A percentile compares a stretch with the other conserved stretches of the same genome.
Conservation (phyloP, 371 early-diverging fungal genomes). For the Choanephora cucurbitarum region DNA sequence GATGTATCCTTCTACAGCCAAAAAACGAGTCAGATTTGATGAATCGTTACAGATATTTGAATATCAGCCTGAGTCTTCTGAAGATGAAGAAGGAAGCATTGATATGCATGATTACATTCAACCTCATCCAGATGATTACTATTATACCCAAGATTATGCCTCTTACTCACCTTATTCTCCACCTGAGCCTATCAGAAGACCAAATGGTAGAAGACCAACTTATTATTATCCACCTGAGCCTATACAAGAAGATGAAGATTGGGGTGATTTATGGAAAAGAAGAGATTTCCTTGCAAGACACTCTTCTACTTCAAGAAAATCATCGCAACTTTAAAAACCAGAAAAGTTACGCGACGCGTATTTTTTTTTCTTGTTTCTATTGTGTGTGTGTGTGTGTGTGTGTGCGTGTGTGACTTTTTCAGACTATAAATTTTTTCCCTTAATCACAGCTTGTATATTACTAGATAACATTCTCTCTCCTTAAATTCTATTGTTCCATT, state of each 20-base stretch:
- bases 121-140: not conserved
- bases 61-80: conserved; percentile 6
- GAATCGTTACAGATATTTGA: conserved; percentile 1
- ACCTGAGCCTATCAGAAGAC: not conserved
- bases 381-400: not conserved
- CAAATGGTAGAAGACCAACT: not conserved
- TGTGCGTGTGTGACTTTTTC: not conserved
- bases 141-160: not conserved
- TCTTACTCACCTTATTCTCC: too few species aligned
- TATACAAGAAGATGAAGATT: conserved; percentile 11
- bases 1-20: conserved; percentile 1
- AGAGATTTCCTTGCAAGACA: conserved; percentile 2
- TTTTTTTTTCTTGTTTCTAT: conserved; percentile 1
- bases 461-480: too few species aligned
- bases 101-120: conserved; percentile 2
- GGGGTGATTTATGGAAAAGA: conserved; percentile 11
- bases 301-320: not conserved
- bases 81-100: conserved; percentile 11
- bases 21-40: conserved; percentile 23
- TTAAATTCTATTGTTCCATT: too few species aligned
- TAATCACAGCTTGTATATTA: too few species aligned
- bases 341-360: not conserved
- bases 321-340: not conserved
- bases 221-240: conserved; percentile 5
- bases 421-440: not conserved